These are phyloP conservation scores for Stephania japonica DNA, from an alignment of 164 flowering plant genomes.

Conservation along the genomic window DNA sequence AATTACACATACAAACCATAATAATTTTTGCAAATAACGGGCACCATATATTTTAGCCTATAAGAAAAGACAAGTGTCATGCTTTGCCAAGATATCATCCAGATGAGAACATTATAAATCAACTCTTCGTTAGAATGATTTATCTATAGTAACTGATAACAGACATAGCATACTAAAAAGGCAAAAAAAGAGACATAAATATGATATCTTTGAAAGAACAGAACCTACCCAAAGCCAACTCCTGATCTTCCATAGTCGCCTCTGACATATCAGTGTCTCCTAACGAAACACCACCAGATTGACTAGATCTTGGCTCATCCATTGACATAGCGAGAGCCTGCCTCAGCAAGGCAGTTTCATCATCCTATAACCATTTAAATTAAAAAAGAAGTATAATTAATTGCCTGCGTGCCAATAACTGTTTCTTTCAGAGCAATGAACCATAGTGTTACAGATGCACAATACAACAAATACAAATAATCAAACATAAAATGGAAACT, in stretches of 20 bases:
- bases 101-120: too few species aligned
- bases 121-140: too few species aligned
- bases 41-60: too few species aligned
- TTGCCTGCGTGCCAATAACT: not conserved
- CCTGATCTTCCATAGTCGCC: conserved; percentile 68
- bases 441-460: not conserved
- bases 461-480: not conserved
- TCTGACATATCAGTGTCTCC: conserved; percentile 78
- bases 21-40: too few species aligned
- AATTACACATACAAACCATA: too few species aligned
- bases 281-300: conserved; percentile 21
- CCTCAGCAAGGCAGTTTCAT: conserved; percentile 73
- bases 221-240: conserved; percentile 68
- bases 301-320: conserved; percentile 53
- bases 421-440: not conserved
- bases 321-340: conserved; percentile 93
- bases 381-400: conserved; percentile 2
- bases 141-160: too few species aligned
- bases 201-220: not conserved
- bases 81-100: too few species aligned
- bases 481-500: not conserved
- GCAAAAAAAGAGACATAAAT: not conserved
- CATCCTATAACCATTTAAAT: conserved; percentile 45
- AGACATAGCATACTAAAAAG: too few species aligned
- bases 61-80: too few species aligned